phyloP scores from a whole-genome alignment of 306 rosid species.

The Castanopsis chinensis region DNA sequence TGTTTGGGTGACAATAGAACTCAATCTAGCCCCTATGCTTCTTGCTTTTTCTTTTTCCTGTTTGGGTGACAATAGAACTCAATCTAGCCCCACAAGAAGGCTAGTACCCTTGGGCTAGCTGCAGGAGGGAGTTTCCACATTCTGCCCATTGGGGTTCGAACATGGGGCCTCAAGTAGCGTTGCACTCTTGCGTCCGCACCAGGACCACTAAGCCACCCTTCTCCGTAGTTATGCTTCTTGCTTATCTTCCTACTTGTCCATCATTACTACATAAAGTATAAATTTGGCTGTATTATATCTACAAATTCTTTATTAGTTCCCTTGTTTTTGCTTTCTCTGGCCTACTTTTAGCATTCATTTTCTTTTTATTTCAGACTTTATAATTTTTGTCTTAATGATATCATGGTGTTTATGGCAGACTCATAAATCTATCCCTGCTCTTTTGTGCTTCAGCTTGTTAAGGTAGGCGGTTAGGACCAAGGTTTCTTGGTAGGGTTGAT shows the following conservation, averaged over 20 bases:
- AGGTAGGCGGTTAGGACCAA: slow-evolving; percentile 98
- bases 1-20: too few relatives aligned
- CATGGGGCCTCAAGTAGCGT: too few relatives aligned
- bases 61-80: too few relatives aligned
- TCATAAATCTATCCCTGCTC: slow-evolving; percentile 22
- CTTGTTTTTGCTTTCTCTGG: slow-evolving; percentile 2
- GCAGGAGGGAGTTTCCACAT: too few relatives aligned
- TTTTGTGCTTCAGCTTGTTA: slow-evolving; percentile 75
- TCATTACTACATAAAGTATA: background rate
- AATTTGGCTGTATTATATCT: background rate
- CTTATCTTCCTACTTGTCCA: too few relatives aligned
- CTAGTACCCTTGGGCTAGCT: too few relatives aligned
- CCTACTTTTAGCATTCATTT: background rate
- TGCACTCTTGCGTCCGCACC: too few relatives aligned
- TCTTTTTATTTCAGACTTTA: slow-evolving; percentile 14
- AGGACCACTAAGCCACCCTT: too few relatives aligned
- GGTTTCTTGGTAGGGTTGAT: slow-evolving; percentile 90
- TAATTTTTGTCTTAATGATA: slow-evolving; percentile 11
- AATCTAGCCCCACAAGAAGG: too few relatives aligned
- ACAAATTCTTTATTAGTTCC: background rate
- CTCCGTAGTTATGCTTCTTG: background rate
- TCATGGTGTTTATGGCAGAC: slow-evolving; percentile 12
- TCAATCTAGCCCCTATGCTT: too few relatives aligned
- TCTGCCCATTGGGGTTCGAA: too few relatives aligned
- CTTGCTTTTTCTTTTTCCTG: too few relatives aligned